Percentiles rank a stretch among this genome's conserved stretches.
Evolutionary conservation across 352 stramenopile genomes (phyloP).

Genomic region (Blastocystis sp.): DNA sequence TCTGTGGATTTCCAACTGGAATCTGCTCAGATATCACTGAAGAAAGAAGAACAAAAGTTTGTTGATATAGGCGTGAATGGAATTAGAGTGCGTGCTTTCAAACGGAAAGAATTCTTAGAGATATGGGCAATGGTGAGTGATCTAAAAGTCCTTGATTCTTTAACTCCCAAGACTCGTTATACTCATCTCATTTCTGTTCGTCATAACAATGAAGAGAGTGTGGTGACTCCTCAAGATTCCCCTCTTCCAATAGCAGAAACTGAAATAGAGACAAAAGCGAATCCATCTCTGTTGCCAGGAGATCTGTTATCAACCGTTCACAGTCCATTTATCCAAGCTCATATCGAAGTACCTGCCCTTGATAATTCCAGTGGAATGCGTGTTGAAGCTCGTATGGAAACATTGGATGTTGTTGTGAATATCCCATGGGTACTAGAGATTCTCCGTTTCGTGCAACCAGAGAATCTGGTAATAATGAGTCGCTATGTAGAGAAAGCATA

Average conservation of each 20-base stretch:
- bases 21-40: conserved; percentile 15
- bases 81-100: conserved; percentile 12
- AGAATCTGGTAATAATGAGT: conserved; percentile 49
- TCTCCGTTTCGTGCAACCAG: conserved; percentile 27
- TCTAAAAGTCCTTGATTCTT: conserved; percentile 17
- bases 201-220: background rate
- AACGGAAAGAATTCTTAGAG: conserved; percentile 49
- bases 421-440: conserved; percentile 35
- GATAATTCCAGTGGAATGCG: conserved; percentile 3
- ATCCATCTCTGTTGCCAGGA: background rate
- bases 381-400: background rate
- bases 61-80: background rate
- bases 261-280: background rate
- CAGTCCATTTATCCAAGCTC: conserved; percentile 25
- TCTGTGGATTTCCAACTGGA: conserved; percentile 32
- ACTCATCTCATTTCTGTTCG: background rate
- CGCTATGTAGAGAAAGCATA: conserved; percentile 55
- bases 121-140: conserved; percentile 40
- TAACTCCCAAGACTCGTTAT: conserved; percentile 14
- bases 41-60: conserved; percentile 30
- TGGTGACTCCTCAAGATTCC: background rate
- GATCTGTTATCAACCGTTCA: background rate
- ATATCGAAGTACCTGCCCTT: conserved; percentile 42
- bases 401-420: conserved; percentile 41
- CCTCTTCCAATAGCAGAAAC: background rate